phyloP scores from a whole-genome alignment of 345 rosid species.

The Hevea brasiliensis region DNA sequence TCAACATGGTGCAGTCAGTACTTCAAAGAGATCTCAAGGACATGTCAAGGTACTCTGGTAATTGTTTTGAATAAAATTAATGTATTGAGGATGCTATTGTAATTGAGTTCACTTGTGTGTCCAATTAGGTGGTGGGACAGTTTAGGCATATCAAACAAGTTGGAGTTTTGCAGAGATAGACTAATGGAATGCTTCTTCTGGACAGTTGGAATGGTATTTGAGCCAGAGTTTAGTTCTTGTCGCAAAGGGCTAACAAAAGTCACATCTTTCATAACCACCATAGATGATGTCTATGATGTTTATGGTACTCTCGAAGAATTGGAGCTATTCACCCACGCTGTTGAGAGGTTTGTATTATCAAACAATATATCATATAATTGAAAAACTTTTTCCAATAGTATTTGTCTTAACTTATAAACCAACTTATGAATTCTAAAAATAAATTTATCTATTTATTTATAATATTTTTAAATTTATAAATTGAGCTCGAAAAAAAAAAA shows the following conservation, averaged over 20 bases:
- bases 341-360: slow-evolving; percentile 28
- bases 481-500: too few relatives aligned
- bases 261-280: slow-evolving; percentile 27
- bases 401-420: too few relatives aligned
- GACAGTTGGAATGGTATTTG: slow-evolving; percentile 32
- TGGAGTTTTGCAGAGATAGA: slow-evolving; percentile 47
- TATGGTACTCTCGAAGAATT: slow-evolving; percentile 44
- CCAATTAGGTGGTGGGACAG: slow-evolving; percentile 50
- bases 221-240: slow-evolving; percentile 29
- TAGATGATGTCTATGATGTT: slow-evolving; percentile 49
- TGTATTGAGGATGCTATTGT: not conserved
- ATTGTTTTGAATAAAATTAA: too few relatives aligned
- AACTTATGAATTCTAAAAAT: too few relatives aligned
- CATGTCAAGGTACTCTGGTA: slow-evolving; percentile 37
- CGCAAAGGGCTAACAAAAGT: slow-evolving; percentile 41
- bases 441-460: too few relatives aligned
- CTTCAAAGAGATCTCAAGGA: slow-evolving; percentile 38
- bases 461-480: too few relatives aligned
- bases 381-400: too few relatives aligned
- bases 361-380: too few relatives aligned
- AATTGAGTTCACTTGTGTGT: not conserved
- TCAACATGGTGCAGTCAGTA: slow-evolving; percentile 39
- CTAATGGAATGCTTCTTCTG: slow-evolving; percentile 52
- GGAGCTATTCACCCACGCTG: slow-evolving; percentile 38
- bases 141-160: slow-evolving; percentile 27